Evolutionary conservation across 305 asterid genomes (phyloP).

Genomic region (Fraxinus sp.): DNA sequence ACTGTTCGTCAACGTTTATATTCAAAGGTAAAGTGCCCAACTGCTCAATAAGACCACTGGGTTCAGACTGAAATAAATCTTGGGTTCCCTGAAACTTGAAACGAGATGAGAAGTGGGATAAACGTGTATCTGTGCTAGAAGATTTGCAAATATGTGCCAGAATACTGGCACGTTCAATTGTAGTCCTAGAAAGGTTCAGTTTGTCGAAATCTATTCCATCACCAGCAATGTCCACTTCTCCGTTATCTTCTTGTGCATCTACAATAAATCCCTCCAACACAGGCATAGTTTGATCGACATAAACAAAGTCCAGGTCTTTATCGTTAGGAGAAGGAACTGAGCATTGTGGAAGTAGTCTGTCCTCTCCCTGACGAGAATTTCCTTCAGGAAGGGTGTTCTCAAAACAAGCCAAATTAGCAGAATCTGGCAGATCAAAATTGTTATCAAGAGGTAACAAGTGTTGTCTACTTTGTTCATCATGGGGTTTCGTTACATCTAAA

Average conservation of each 20-base stretch:
- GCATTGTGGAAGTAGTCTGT: slow-evolving; percentile 29
- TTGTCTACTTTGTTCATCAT: slow-evolving; percentile 34
- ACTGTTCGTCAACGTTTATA: slow-evolving; percentile 36
- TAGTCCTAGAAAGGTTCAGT: slow-evolving; percentile 50
- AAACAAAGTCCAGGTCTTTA: slow-evolving; percentile 37
- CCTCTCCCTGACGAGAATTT: slow-evolving; percentile 31
- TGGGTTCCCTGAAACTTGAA: slow-evolving; percentile 41
- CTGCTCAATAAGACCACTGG: slow-evolving; percentile 60
- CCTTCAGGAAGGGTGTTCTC: slow-evolving; percentile 30
- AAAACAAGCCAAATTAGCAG: slow-evolving; percentile 29
- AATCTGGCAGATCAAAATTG: slow-evolving; percentile 26
- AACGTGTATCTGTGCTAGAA: slow-evolving; percentile 52
- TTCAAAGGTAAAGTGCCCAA: slow-evolving; percentile 38
- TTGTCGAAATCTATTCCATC: slow-evolving; percentile 44
- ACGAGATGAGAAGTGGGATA: slow-evolving; percentile 51
- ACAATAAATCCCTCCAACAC: slow-evolving; percentile 70
- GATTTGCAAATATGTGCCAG: slow-evolving; percentile 84
- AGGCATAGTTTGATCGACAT: slow-evolving; percentile 57
- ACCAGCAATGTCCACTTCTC: slow-evolving; percentile 42
- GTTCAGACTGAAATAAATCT: slow-evolving; percentile 50
- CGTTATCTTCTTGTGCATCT: slow-evolving; percentile 41
- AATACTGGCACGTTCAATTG: slow-evolving; percentile 78
- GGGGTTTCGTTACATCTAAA: slow-evolving; percentile 33
- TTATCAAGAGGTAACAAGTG: slow-evolving; percentile 30
- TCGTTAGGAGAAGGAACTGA: slow-evolving; percentile 41